Base-by-base conservation (phyloP, 768 basidiomycete species). In the Lactarius quietus region DNA sequence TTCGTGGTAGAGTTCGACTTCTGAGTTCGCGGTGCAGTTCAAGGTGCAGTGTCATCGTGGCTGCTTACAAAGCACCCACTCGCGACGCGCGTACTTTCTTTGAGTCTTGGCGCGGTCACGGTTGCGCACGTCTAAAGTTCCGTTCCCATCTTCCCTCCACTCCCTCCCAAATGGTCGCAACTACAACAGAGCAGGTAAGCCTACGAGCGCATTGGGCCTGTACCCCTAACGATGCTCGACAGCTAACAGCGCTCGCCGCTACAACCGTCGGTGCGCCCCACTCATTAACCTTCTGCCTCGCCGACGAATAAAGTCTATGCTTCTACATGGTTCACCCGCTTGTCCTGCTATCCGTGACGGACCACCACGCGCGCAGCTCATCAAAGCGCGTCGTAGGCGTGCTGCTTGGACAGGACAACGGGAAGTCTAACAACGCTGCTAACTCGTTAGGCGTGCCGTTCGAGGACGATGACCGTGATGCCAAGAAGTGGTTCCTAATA, bases 401-500 rank as follows among this genome's bases (percentile, higher is more conserved):
- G 23, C 81, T 98, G 1, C 81, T 98, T 8, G 96, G 97, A 1
- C 95, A 98, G 77, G 93, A 98, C 78, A 90, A 92, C 71, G 95
- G 94, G 71, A 92, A 90, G 73, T 90, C 88, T 18, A 86, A 97
- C 74, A 98, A 98, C 72, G 95, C 98, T 39, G 95, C 96, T 61
- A 99, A 99, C 75, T 97, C 94, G 59, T 98, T 92, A 73, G 96
- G 90, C 17, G 93, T 98, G 29, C 97, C 97, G 5, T 99, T 99
- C 75, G 97, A 98, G 73, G 97, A 99, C 75, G 97, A 98, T 76
- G 96, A 98, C 76, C 91, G 89, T 78, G 97, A 99, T 78, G 90
- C 89, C 72, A 93, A 95, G 83, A 98, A 95, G 53, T 98, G 95
- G 93, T 98, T 98, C 77, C 83, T 99, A 98, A 97, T 74, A 93